These are phyloP conservation scores for Metschnikowia aberdeeniae DNA, from an alignment of 805 yeast species.

Conservation along the genomic window DNA sequence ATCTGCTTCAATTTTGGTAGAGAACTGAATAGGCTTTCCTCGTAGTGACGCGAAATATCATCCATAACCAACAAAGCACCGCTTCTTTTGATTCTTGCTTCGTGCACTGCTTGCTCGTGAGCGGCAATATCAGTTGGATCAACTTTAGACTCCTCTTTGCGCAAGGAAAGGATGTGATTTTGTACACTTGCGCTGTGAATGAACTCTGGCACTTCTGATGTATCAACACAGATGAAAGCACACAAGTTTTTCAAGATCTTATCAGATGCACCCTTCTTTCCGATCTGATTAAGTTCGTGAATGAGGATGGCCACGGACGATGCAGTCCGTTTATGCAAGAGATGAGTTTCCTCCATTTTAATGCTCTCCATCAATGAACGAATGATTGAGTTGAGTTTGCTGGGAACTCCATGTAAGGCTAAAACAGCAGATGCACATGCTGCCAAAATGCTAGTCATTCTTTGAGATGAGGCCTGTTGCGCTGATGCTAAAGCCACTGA, in stretches of 20 bases:
- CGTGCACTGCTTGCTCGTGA: slow-evolving; percentile 60
- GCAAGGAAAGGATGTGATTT: slow-evolving; percentile 63
- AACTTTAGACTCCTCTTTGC: slow-evolving; percentile 68
- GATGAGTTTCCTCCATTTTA: slow-evolving; percentile 63
- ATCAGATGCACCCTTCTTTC: slow-evolving; percentile 73
- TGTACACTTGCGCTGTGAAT: slow-evolving; percentile 53
- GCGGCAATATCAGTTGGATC: slow-evolving; percentile 59
- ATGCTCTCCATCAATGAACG: slow-evolving; percentile 90
- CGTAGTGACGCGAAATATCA: slow-evolving; percentile 50
- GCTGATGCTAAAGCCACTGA: slow-evolving; percentile 66
- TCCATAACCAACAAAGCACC: slow-evolving; percentile 79
- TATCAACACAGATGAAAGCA: slow-evolving; percentile 91
- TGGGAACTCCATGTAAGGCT: slow-evolving; percentile 65
- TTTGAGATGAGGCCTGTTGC: slow-evolving; percentile 42
- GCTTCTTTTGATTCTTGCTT: slow-evolving; percentile 74
- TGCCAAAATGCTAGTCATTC: slow-evolving; percentile 63
- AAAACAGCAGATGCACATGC: slow-evolving; percentile 73
- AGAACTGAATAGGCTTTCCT: slow-evolving; percentile 49
- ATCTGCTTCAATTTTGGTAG: slow-evolving; percentile 64
- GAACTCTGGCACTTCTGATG: slow-evolving; percentile 93
- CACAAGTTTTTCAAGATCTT: slow-evolving; percentile 87
- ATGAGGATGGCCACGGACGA: slow-evolving; percentile 62
- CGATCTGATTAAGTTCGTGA: slow-evolving; percentile 48
- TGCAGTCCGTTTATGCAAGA: slow-evolving; percentile 72
- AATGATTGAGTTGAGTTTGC: slow-evolving; percentile 83